These are phyloP conservation scores for Salvia rosmarinus DNA, from an alignment of 257 asterid species.

Conservation along the genomic window DNA sequence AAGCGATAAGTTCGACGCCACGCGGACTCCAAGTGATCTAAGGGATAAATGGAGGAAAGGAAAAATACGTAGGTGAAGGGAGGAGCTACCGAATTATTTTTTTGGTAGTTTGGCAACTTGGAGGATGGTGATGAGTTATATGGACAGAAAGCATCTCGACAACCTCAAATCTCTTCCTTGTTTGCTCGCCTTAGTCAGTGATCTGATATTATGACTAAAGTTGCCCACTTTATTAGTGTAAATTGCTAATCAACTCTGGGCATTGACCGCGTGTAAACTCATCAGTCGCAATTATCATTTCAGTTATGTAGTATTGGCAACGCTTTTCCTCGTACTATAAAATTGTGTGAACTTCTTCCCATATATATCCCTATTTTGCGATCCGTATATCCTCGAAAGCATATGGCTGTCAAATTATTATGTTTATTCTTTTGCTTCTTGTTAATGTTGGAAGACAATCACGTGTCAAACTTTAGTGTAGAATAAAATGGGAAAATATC, in stretches of 20 bases:
- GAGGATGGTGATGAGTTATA: neutral
- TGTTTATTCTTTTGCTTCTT: no score
- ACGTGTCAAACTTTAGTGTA: no score
- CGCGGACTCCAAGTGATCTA: conserved; percentile 67
- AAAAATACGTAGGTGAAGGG: conserved; percentile 35
- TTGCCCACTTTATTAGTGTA: neutral
- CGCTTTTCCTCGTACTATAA: no score
- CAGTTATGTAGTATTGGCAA: no score
- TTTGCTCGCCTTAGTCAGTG: neutral
- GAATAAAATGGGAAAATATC: no score
- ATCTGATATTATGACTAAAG: neutral
- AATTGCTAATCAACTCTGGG: neutral
- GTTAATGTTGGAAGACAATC: no score
- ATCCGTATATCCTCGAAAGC: no score
- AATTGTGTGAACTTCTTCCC: no score
- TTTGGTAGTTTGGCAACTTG: neutral
- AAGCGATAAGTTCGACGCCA: conserved; percentile 47
- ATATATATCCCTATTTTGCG: no score
- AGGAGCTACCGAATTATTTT: neutral
- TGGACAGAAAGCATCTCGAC: neutral
- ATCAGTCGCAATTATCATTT: no score
- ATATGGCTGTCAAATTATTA: no score
- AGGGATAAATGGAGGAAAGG: conserved; percentile 70
- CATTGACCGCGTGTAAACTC: neutral
- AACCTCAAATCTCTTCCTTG: neutral